Base-by-base conservation (phyloP, 176 grass and related monocot genomes). In the Elaeis guineensis region DNA sequence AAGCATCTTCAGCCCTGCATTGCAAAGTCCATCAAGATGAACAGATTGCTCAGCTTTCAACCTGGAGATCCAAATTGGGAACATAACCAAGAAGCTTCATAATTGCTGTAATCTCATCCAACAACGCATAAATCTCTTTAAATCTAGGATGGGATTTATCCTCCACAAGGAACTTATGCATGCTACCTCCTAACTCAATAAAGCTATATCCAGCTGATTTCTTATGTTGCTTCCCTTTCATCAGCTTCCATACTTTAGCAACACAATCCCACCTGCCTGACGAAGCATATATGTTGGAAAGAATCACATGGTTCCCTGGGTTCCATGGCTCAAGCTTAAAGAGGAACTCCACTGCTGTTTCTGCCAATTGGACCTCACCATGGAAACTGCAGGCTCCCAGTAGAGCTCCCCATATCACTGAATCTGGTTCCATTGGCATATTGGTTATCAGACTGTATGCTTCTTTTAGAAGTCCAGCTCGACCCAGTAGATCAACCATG, bases 341-440 rank as follows among this genome's bases (percentile, higher is more conserved):
- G 14, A 86, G 72, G 17, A 71, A 71, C 2, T 55, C 39, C 19
- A 72, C 59, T 0, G 82, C 87, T 59, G 77, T 49, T 73, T 90
- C 79, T 14, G 79, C 87, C 21, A 86, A 63, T 48, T 85, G 72
- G 19, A 80, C 3, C 1, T 86, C 81, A 55, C 65, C 69, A 77
- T 83, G 82, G 76, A 86, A 90, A 74, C 82, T 83, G 79, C 87
- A 86, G 59, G 87, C 82, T 25, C 87, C 82, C 49, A 90, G 72
- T 44, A 90, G 53, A 6, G 82, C 69, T 29, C 87, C 87, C 87
- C 87, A 90, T n/a, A 86, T 79, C 3, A 86, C 56, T 0, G 87
- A 77, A 25, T 90, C 82, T 63, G 87, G 82, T 69, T 86, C 76
- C 56, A 90, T 71, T 56, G 87, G 87, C 79, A 90, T 79, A 63